Base-by-base conservation (phyloP, 805 yeast genomes). In the Ogataea trehaloabstinens region DNA sequence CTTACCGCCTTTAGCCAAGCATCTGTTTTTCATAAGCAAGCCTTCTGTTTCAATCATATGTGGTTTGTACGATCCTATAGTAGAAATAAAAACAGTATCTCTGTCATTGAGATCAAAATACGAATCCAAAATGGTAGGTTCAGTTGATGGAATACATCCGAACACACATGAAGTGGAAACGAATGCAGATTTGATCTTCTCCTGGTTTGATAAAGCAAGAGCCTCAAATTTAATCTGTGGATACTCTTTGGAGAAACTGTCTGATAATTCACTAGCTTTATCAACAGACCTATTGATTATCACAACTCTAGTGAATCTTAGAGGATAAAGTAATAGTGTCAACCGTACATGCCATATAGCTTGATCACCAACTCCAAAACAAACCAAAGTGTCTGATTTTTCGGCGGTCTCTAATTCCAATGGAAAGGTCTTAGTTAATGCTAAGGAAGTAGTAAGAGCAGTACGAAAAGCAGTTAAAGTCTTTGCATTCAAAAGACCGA, bases 21-120 rank as follows among this genome's bases (percentile, higher is more conserved):
- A 55, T 19, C 49, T 39, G 3, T 53, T 49, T 8, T 76, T 61
- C 28, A 73, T 59, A 2, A 61, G 58, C 19, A 60, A 60, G 6
- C 61, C 63, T 44, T 78, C 84, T 37, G 79, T 70, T 57, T 81
- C 88, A 28, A 66, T 66, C 87, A 81, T 80, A 44, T 73, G 71
- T 11, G 85, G 85, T 54, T 78, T 78, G 55, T 80, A 81, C 15
- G 83, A 76, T 1, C 88, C 88, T 50, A 81, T 80, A 22, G 80
- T 60, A 12, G 80, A 73, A 31, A 81, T 70, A 55, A 70, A 81
- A 22, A 66, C 58, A 15, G 50, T 53, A 1, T 39, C 40, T 7
- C 31, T 35, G 10, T 21, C 19, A 20, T 49, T 52, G 13, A 42
- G 20, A 41, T 55, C 52, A 46, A 76, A 35, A 27, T 56, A 55